Conservation (phyloP, 2,329 filamentous ascomycete genomes). For the Stemphylium lycopersici region DNA sequence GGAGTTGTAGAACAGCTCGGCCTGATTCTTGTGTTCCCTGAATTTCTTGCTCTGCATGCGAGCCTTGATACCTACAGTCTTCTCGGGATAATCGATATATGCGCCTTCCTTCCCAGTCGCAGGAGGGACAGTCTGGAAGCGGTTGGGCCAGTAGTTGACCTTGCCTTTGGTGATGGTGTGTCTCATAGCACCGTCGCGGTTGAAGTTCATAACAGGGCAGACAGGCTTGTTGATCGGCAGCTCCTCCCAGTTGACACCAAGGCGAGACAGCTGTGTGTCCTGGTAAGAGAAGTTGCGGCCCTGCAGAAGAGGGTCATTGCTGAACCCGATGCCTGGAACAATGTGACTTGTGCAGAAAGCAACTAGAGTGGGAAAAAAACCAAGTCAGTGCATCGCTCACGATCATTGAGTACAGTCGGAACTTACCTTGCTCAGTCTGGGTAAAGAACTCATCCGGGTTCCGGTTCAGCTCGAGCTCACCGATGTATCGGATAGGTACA, state of each 20-base stretch:
- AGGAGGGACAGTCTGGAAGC: slow-evolving; percentile 68
- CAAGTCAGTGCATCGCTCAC: no score
- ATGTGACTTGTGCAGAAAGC: slow-evolving; percentile 83
- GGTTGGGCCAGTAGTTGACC: slow-evolving; percentile 82
- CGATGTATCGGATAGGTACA: slow-evolving; percentile 77
- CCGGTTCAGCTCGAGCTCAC: slow-evolving; percentile 77
- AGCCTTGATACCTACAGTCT: slow-evolving; percentile 72
- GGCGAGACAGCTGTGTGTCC: slow-evolving; percentile 71
- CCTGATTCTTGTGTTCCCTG: slow-evolving; percentile 76
- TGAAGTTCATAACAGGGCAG: slow-evolving; percentile 76
- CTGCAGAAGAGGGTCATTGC: slow-evolving; percentile 75
- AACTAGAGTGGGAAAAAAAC: slow-evolving; percentile 41
- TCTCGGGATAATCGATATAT: slow-evolving; percentile 71
- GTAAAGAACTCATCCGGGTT: slow-evolving; percentile 84
- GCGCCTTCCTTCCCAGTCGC: slow-evolving; percentile 67
- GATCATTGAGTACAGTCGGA: no score
- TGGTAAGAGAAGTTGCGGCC: slow-evolving; percentile 73
- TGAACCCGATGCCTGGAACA: slow-evolving; percentile 78
- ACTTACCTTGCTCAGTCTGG: slow-evolving; percentile 71
- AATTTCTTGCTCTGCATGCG: slow-evolving; percentile 75
- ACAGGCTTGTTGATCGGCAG: slow-evolving; percentile 78
- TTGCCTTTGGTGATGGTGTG: slow-evolving; percentile 76
- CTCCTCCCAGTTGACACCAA: slow-evolving; percentile 78
- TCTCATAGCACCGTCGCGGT: slow-evolving; percentile 74
- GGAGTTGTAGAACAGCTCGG: slow-evolving; percentile 84